Conservation (phyloP, 257 asterid genomes). For the Solanum bulbocastanum region DNA sequence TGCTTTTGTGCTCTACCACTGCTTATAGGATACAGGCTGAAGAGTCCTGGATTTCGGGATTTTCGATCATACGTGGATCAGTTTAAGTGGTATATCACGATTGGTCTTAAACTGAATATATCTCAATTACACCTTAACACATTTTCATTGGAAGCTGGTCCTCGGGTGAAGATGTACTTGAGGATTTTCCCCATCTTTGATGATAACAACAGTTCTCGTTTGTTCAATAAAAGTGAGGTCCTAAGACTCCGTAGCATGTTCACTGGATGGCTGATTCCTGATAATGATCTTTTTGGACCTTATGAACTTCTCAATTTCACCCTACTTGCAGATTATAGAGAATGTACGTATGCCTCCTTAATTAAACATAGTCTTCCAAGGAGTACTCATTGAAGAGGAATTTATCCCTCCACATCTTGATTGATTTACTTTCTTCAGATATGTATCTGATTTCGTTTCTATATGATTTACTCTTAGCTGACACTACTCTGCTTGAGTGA, state of each 20-base stretch:
- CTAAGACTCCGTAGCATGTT: slow-evolving; percentile 50
- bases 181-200: slow-evolving; percentile 53
- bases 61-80: slow-evolving; percentile 40
- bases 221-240: slow-evolving; percentile 62
- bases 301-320: slow-evolving; percentile 84
- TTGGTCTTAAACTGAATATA: slow-evolving; percentile 42
- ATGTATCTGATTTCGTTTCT: not conserved
- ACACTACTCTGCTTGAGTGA: not conserved
- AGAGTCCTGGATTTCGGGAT: slow-evolving; percentile 86
- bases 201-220: slow-evolving; percentile 9
- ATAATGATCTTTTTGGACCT: slow-evolving; percentile 71
- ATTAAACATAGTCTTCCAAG: not conserved
- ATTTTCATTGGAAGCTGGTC: slow-evolving; percentile 61
- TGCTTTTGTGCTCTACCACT: slow-evolving; percentile 87
- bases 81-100: slow-evolving; percentile 45
- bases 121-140: slow-evolving; percentile 58
- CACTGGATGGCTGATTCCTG: slow-evolving; percentile 73
- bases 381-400: not conserved
- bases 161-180: slow-evolving; percentile 70
- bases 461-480: not conserved
- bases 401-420: not conserved
- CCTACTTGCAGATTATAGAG: slow-evolving; percentile 45
- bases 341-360: slow-evolving; percentile 32
- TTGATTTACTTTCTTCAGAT: not conserved
- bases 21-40: slow-evolving; percentile 71